A percentile compares a stretch with the other conserved stretches of the same genome.
phyloP scores from a whole-genome alignment of 768 basidiomycete genomes.

The Lactarius psammicola region DNA sequence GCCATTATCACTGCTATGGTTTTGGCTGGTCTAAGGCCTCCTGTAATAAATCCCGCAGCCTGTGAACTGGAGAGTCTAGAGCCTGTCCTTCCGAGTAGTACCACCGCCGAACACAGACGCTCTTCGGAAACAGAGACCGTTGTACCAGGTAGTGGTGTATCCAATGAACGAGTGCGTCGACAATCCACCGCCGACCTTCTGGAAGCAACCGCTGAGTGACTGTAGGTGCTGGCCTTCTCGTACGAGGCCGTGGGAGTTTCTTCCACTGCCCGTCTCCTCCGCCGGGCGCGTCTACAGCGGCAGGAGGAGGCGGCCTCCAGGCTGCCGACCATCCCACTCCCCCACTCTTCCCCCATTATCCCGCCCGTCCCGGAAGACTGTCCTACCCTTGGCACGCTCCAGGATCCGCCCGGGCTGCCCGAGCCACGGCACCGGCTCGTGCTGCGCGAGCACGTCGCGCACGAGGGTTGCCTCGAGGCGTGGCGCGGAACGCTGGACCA shows the following conservation, averaged over 20 bases:
- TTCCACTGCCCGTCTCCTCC: conserved; percentile 7
- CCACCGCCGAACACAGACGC: background rate
- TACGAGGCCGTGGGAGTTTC: background rate
- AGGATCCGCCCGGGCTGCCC: conserved; percentile 10
- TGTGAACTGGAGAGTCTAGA: conserved; percentile 5
- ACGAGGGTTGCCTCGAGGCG: conserved; percentile 21
- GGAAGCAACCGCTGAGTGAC: background rate
- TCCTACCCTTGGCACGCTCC: conserved; percentile 12
- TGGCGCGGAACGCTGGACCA: conserved; percentile 21
- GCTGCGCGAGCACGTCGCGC: conserved; percentile 11
- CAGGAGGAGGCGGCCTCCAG: background rate
- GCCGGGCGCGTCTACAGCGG: conserved; percentile 4
- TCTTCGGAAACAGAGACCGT: background rate
- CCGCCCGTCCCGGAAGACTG: background rate
- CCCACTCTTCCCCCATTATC: conserved; percentile 4
- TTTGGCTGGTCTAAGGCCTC: conserved; percentile 2
- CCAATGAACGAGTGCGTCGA: conserved; percentile 13
- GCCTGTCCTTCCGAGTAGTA: background rate
- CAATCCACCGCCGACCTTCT: background rate
- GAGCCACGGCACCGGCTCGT: conserved; percentile 11
- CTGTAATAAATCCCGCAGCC: conserved; percentile 1
- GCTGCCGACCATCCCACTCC: background rate
- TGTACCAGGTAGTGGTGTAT: background rate
- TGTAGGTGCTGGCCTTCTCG: conserved; percentile 16
- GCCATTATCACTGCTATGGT: conserved; percentile 17